Percentiles rank a stretch among this genome's conserved stretches.
These are phyloP conservation scores for Diplodia intermedia DNA, from an alignment of 2,329 filamentous ascomycete genomes.

Conservation along the genomic window DNA sequence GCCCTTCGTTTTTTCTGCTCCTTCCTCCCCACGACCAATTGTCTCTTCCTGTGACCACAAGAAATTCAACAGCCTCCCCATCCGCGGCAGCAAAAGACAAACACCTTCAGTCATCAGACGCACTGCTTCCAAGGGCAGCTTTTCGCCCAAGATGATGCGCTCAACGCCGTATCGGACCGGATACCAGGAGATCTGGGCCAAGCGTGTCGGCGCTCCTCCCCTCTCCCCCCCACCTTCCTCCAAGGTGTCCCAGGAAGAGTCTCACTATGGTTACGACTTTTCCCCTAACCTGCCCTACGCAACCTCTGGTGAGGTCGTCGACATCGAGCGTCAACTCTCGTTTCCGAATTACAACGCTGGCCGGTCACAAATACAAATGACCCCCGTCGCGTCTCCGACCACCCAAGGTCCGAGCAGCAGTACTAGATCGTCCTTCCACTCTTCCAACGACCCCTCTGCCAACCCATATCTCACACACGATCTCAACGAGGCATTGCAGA, in stretches of 20 bases:
- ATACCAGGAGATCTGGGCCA: slow-evolving; percentile 60
- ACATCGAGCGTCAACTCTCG: slow-evolving; percentile 27
- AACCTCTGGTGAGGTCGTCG: slow-evolving; percentile 11
- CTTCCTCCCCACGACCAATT: slow-evolving; percentile 44
- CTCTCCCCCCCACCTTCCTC: slow-evolving; percentile 42
- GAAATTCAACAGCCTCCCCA: slow-evolving; percentile 34
- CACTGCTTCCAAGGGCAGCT: slow-evolving; percentile 52
- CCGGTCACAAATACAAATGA: slow-evolving; percentile 29
- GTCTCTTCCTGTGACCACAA: slow-evolving; percentile 34
- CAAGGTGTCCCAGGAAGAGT: slow-evolving; percentile 39
- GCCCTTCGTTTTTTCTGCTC: slow-evolving; percentile 41
- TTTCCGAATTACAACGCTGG: not conserved
- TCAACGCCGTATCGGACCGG: slow-evolving; percentile 55
- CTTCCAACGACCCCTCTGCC: slow-evolving; percentile 34
- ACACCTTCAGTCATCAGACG: slow-evolving; percentile 39
- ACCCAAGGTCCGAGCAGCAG: slow-evolving; percentile 25
- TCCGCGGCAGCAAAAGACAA: slow-evolving; percentile 37
- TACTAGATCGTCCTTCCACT: slow-evolving; percentile 36
- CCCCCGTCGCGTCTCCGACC: slow-evolving; percentile 30
- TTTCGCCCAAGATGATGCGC: slow-evolving; percentile 62
- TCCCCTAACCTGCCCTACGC: slow-evolving; percentile 29
- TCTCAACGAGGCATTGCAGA: slow-evolving; percentile 44
- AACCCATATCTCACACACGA: slow-evolving; percentile 38
- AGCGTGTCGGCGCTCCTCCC: slow-evolving; percentile 53
- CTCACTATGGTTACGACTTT: slow-evolving; percentile 37